Evolutionary conservation across 2,329 filamentous ascomycete species (phyloP).

Genomic region (Trichoderma pleuroti): DNA sequence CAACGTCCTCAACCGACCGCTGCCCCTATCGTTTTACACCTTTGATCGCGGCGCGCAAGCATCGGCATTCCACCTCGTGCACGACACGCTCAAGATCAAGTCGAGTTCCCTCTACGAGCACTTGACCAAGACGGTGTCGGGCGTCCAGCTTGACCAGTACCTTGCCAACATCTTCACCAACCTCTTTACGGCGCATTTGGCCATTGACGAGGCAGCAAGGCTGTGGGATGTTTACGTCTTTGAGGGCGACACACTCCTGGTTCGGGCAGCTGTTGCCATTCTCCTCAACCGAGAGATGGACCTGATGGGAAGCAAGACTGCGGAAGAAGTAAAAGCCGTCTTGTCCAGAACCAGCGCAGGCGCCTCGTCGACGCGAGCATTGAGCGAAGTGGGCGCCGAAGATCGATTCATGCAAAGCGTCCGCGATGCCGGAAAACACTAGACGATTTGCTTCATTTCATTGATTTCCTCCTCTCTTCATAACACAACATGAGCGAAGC

Average conservation of each 20-base stretch:
- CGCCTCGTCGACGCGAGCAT: conserved; percentile 32
- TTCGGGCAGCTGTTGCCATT: conserved; percentile 68
- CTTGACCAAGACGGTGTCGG: conserved; percentile 49
- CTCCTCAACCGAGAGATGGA: conserved; percentile 53
- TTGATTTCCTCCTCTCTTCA: not conserved
- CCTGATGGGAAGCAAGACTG: conserved; percentile 45
- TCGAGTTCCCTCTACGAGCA: conserved; percentile 61
- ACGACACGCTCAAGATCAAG: conserved; percentile 64
- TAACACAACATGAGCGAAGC: not conserved
- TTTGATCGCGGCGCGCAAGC: conserved; percentile 65
- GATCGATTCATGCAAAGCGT: conserved; percentile 40
- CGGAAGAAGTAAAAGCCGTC: conserved; percentile 43
- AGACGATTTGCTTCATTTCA: conserved; percentile 1
- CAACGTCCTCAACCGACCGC: conserved; percentile 72
- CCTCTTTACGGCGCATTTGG: conserved; percentile 61
- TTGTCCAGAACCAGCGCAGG: conserved; percentile 32
- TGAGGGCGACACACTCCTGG: conserved; percentile 70
- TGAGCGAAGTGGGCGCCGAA: conserved; percentile 46
- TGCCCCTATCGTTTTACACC: conserved; percentile 73
- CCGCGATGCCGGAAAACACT: conserved; percentile 36
- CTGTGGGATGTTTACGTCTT: conserved; percentile 83
- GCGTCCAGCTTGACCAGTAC: conserved; percentile 50
- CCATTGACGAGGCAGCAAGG: conserved; percentile 66
- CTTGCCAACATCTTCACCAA: conserved; percentile 59
- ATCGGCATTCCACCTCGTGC: conserved; percentile 65